Evolutionary conservation across 129 eudicot species (phyloP).

Genomic region (Lactuca saligna): DNA sequence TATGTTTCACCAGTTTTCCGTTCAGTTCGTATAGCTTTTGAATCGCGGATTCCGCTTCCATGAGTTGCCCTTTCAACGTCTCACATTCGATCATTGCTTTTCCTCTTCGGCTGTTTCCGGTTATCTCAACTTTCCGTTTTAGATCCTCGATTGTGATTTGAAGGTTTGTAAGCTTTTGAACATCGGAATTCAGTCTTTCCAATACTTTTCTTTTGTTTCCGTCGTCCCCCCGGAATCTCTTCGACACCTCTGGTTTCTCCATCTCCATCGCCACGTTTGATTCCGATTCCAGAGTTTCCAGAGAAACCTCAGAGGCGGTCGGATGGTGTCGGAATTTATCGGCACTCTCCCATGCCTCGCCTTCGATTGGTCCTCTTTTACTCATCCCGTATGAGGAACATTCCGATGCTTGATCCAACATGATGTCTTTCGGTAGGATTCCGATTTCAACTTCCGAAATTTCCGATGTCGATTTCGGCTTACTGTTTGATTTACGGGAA

Average conservation of each 20-base stretch:
- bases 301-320: slow-evolving; percentile 32
- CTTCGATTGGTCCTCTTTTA: slow-evolving; percentile 38
- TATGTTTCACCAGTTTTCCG: slow-evolving; percentile 56
- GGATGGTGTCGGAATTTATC: slow-evolving; percentile 43
- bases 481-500: slow-evolving; percentile 34
- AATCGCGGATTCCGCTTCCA: slow-evolving; percentile 70
- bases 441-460: slow-evolving; percentile 49
- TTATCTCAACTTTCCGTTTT: slow-evolving; percentile 62
- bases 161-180: slow-evolving; percentile 75
- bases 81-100: slow-evolving; percentile 60
- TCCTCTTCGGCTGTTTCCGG: slow-evolving; percentile 49
- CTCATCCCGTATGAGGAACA: slow-evolving; percentile 56
- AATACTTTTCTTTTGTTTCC: slow-evolving; percentile 62
- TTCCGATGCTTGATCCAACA: slow-evolving; percentile 87
- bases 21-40: slow-evolving; percentile 69
- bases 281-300: slow-evolving; percentile 33
- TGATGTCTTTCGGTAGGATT: slow-evolving; percentile 69
- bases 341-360: slow-evolving; percentile 69
- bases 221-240: slow-evolving; percentile 44
- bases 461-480: slow-evolving; percentile 50
- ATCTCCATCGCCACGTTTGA: slow-evolving; percentile 37
- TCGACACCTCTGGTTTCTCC: slow-evolving; percentile 64
- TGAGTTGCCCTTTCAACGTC: slow-evolving; percentile 59
- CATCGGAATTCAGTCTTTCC: slow-evolving; percentile 79
- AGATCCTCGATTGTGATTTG: slow-evolving; percentile 89